A percentile compares a stretch with the other conserved stretches of the same genome.
phyloP scores from a whole-genome alignment of 352 stramenopile species.

The Phytopythium cucurbitacearum region DNA sequence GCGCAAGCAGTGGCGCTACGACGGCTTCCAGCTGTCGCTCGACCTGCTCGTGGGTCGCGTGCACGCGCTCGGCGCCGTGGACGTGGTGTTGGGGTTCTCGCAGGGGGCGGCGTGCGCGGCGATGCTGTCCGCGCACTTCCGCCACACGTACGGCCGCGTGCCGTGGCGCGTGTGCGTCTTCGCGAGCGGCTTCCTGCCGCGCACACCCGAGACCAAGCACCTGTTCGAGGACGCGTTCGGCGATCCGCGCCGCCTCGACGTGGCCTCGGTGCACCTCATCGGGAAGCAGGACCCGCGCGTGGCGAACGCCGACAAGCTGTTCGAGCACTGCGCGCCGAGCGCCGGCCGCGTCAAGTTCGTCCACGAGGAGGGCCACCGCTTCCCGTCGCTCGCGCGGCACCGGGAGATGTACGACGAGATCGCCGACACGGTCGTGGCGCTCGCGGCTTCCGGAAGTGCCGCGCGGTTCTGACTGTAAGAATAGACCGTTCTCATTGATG shows the following conservation, averaged over 20 bases:
- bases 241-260: constrained; percentile 24
- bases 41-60: constrained; percentile 46
- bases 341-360: constrained; percentile 30
- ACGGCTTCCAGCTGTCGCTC: constrained; percentile 60
- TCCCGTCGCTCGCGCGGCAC: constrained; percentile 45
- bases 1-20: constrained; percentile 41
- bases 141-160: constrained; percentile 22
- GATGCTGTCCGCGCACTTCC: constrained; percentile 65
- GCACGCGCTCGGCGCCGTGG: constrained; percentile 42
- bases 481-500: too few relatives aligned
- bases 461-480: neutral
- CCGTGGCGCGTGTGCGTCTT: constrained; percentile 64
- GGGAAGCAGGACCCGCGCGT: constrained; percentile 40
- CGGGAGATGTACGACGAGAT: constrained; percentile 47
- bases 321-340: constrained; percentile 31
- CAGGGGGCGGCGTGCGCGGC: constrained; percentile 56
- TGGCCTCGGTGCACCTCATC: constrained; percentile 70
- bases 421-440: constrained; percentile 30
- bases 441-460: constrained; percentile 5
- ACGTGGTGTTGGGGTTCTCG: constrained; percentile 73
- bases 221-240: constrained; percentile 40
- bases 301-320: constrained; percentile 44
- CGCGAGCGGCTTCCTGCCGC: constrained; percentile 60
- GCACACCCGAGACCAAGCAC: constrained; percentile 37
- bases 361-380: constrained; percentile 81